Evolutionary conservation across 352 stramenopile genomes (phyloP).

Genomic region (Pythium biforme): DNA sequence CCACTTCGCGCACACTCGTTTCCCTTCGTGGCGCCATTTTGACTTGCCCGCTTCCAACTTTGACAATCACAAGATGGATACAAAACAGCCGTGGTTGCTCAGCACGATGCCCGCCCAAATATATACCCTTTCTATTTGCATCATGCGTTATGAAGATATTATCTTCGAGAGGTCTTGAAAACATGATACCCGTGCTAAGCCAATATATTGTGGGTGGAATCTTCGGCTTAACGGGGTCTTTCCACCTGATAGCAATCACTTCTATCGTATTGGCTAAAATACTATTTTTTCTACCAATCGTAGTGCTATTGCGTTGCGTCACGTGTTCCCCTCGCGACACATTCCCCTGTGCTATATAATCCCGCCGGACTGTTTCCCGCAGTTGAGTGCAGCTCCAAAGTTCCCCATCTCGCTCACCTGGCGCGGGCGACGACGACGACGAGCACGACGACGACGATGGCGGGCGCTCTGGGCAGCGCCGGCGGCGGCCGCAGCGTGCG

Average conservation of each 20-base stretch:
- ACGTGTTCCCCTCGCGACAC: neutral
- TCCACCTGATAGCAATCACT: neutral
- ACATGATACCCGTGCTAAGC: neutral
- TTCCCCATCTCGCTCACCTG: no score
- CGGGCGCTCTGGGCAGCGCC: neutral
- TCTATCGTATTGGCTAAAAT: neutral
- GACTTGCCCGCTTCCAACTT: neutral
- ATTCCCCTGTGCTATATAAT: no score
- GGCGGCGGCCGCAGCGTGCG: conserved; percentile 13
- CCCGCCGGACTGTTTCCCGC: neutral
- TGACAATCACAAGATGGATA: conserved; percentile 11
- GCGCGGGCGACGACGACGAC: no score
- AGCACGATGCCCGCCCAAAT: no score
- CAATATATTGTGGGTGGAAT: neutral
- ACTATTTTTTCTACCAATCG: neutral
- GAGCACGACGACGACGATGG: conserved; percentile 1
- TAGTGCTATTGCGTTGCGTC: neutral
- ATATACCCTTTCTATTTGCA: no score
- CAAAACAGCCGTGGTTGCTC: neutral
- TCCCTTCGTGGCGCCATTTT: conserved; percentile 26
- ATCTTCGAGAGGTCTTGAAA: neutral
- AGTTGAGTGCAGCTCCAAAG: no score
- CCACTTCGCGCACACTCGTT: conserved; percentile 11
- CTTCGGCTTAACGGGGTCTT: neutral
- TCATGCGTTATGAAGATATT: no score